Percentiles rank a stretch among this genome's conserved stretches.
phyloP scores from a whole-genome alignment of 768 basidiomycete genomes.

The Astraeus odoratus region DNA sequence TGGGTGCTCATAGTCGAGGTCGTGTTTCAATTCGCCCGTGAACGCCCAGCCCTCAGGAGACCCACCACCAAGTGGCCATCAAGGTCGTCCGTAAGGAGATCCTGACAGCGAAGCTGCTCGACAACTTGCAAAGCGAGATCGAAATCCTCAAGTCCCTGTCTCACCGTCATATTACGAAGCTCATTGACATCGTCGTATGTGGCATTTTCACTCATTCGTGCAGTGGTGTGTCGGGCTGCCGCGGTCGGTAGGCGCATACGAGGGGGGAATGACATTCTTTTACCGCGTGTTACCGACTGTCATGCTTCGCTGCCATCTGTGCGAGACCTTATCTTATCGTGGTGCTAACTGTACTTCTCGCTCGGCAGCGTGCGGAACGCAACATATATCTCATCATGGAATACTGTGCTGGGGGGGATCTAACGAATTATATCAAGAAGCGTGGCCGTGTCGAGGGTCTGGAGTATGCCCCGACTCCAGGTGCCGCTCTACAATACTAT shows the following conservation, averaged over 20 bases:
- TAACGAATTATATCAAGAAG: constrained; percentile 96
- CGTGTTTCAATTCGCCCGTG: not conserved
- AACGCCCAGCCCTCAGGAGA: constrained; percentile 46
- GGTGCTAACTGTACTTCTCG: constrained; percentile 5
- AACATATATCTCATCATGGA: constrained; percentile 97
- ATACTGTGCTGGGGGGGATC: constrained; percentile 92
- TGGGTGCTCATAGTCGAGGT: constrained; percentile 30
- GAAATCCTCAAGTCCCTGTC: constrained; percentile 91
- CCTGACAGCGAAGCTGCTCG: constrained; percentile 86
- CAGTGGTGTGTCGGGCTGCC: not conserved
- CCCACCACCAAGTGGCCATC: constrained; percentile 77
- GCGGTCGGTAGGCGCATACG: not conserved
- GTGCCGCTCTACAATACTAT: constrained; percentile 73
- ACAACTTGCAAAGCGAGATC: constrained; percentile 98
- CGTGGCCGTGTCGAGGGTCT: constrained; percentile 89
- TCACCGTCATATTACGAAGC: constrained; percentile 87
- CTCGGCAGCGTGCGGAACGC: constrained; percentile 56
- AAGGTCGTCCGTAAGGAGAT: constrained; percentile 89
- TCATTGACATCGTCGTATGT: constrained; percentile 87
- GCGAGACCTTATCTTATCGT: not conserved
- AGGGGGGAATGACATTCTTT: not conserved
- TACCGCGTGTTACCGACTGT: no score
- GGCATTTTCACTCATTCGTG: constrained; percentile 1
- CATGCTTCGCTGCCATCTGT: not conserved
- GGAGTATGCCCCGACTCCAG: constrained; percentile 68